Evolutionary conservation across 2,329 filamentous ascomycete genomes (phyloP).

Genomic region (Microascus cirrosus): DNA sequence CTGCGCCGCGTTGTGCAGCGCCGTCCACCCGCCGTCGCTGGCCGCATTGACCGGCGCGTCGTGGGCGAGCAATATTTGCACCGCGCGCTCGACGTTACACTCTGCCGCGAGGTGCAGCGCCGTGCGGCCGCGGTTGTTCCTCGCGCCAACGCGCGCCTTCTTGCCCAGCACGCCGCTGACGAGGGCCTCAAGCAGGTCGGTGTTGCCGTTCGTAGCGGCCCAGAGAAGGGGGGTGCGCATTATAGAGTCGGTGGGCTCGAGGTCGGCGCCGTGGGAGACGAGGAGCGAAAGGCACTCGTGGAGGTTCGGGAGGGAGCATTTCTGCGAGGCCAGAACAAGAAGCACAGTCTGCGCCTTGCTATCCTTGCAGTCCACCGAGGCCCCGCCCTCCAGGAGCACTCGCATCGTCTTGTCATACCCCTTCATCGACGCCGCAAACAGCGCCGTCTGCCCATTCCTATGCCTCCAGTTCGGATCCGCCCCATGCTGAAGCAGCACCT

Average conservation of each 20-base stretch:
- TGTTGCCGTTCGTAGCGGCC: conserved; percentile 17
- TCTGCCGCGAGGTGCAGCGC: conserved; percentile 19
- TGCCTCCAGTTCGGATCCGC: background rate
- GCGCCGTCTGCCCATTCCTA: background rate
- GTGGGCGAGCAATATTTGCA: conserved; percentile 12
- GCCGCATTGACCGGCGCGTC: background rate
- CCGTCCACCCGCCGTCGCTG: conserved; percentile 4
- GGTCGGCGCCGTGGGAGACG: conserved; percentile 10
- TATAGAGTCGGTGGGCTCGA: conserved; percentile 9
- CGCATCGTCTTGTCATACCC: conserved; percentile 1
- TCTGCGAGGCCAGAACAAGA: background rate
- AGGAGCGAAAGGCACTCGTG: conserved; percentile 3
- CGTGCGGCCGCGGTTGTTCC: conserved; percentile 18
- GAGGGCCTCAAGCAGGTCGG: conserved; percentile 20
- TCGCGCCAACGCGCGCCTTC: conserved; percentile 13
- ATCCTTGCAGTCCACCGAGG: background rate
- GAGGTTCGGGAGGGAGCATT: background rate
- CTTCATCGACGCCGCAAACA: background rate
- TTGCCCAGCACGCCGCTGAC: conserved; percentile 13
- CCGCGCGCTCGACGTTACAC: conserved; percentile 15
- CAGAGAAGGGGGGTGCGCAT: conserved; percentile 10
- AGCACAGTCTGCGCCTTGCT: background rate
- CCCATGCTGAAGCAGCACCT: background rate
- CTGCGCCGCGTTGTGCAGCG: conserved; percentile 5
- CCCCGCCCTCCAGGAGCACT: conserved; percentile 1